Conservation (phyloP, 2,329 filamentous ascomycete genomes). For the Cladosporium sp. region DNA sequence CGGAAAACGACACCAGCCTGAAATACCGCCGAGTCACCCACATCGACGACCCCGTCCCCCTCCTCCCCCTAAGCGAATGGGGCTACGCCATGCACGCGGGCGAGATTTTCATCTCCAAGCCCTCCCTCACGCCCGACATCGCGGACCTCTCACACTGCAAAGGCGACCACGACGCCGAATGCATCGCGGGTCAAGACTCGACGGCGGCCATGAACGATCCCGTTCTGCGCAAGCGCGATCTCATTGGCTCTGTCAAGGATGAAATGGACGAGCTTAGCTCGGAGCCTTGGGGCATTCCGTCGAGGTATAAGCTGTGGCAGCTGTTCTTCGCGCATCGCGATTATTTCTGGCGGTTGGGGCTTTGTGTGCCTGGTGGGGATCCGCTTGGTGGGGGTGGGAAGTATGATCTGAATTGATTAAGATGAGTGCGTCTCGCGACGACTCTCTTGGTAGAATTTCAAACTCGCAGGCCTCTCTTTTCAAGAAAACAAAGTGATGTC, state of each 20-base stretch:
- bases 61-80: constrained; percentile 84
- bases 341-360: constrained; percentile 90
- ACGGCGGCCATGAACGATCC: constrained; percentile 19
- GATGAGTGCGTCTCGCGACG: neutral
- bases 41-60: constrained; percentile 77
- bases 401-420: constrained; percentile 13
- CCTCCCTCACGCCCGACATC: constrained; percentile 62
- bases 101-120: constrained; percentile 79
- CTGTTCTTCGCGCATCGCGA: constrained; percentile 90
- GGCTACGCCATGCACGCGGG: constrained; percentile 80
- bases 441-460: no score
- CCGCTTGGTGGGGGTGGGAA: constrained; percentile 25
- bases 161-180: constrained; percentile 67
- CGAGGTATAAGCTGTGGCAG: constrained; percentile 77
- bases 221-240: constrained; percentile 9
- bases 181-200: constrained; percentile 60
- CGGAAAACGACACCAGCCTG: constrained; percentile 20
- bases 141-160: constrained; percentile 67
- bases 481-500: no score
- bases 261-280: constrained; percentile 31
- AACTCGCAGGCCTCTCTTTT: no score
- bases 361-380: constrained; percentile 66
- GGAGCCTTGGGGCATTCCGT: constrained; percentile 38
- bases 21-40: constrained; percentile 80
- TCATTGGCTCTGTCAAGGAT: constrained; percentile 22